Base-by-base conservation (phyloP, 345 rosid species). In the Bruguiera sexangula region DNA sequence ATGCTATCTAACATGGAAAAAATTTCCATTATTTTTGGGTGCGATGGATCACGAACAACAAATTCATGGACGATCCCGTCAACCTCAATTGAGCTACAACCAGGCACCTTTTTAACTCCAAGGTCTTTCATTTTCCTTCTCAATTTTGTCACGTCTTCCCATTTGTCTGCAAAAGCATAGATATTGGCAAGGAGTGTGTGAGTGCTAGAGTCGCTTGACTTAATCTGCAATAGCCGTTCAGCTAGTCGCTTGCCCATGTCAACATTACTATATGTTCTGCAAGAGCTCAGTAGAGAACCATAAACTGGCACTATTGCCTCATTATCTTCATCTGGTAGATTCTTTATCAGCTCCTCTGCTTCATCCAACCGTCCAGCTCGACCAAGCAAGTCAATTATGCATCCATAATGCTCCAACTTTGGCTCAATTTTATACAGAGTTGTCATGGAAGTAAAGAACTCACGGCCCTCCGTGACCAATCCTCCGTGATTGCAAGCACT, bases 401-500 rank as follows among this genome's bases (percentile, higher is more conserved):
- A 89, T 10, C 96, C 82, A 34, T 82, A 89, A 48, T 91, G 96
- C 73, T 87, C 93, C 27, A 86, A 19, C 71, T 86, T 86, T 29
- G 96, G 91, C 78, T 65, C 68, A 36, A 89, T 82, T 19, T 76
- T 73, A 65, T 85, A 84, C 13, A 60, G 58, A 32, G 60, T 32
- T 18, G 65, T 78, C 96, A 91, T 87, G 39, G 87, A 85, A 62
- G 73, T 32, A n/a, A 87, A 87, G n/a, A 79, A 32, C 26, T 30
- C 56, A 19, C 84, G 88, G 1, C 95, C 93, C 81, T 89, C 91
- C 16, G 73, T 77, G 52, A 91, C 85, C 74, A 91, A 72, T 59
- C 97, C 97, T 70, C 91, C 96, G 72, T 91, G 96, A 77, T 81
- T 91, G 73, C 93, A 91, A 6, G 97, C 97, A 67, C 88, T 87